Conservation (phyloP, 352 stramenopile genomes). For the Phytophthora podocarpi region DNA sequence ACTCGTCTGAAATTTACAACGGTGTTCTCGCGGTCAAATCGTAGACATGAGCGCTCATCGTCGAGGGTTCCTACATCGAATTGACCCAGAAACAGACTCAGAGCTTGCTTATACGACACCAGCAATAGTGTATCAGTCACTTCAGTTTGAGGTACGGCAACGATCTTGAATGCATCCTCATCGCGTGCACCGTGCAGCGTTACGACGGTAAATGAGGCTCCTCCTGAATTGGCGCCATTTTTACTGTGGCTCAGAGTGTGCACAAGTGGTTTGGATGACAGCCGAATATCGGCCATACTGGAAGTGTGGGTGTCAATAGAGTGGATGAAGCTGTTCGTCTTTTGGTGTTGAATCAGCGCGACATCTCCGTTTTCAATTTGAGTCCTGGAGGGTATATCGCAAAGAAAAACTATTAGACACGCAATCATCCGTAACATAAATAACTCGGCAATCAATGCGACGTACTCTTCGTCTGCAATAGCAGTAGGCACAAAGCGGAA, state of each 20-base stretch:
- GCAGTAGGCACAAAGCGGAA: constrained; percentile 69
- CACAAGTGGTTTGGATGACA: constrained; percentile 62
- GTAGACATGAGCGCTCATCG: constrained; percentile 11
- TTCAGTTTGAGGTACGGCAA: constrained; percentile 47
- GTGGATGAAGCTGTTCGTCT: constrained; percentile 61
- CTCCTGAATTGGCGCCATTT: constrained; percentile 20
- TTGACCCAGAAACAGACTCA: constrained; percentile 43
- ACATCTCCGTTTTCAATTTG: constrained; percentile 57
- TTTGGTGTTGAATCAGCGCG: constrained; percentile 61
- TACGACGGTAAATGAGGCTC: constrained; percentile 53
- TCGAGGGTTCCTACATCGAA: constrained; percentile 29
- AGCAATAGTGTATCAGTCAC: constrained; percentile 65
- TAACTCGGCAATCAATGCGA: background rate
- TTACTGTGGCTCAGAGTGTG: constrained; percentile 26
- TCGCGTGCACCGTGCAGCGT: constrained; percentile 52
- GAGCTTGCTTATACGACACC: constrained; percentile 56
- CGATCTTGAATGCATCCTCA: constrained; percentile 72
- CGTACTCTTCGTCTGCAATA: constrained; percentile 59
- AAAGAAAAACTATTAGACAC: background rate
- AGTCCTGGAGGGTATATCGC: constrained; percentile 28
- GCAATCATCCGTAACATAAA: too few species aligned
- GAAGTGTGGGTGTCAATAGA: constrained; percentile 70
- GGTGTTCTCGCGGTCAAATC: constrained; percentile 43
- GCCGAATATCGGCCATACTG: constrained; percentile 65
- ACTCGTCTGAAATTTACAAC: constrained; percentile 42